Conservation (phyloP, 2,329 filamentous ascomycete species). For the Fusarium graminum region DNA sequence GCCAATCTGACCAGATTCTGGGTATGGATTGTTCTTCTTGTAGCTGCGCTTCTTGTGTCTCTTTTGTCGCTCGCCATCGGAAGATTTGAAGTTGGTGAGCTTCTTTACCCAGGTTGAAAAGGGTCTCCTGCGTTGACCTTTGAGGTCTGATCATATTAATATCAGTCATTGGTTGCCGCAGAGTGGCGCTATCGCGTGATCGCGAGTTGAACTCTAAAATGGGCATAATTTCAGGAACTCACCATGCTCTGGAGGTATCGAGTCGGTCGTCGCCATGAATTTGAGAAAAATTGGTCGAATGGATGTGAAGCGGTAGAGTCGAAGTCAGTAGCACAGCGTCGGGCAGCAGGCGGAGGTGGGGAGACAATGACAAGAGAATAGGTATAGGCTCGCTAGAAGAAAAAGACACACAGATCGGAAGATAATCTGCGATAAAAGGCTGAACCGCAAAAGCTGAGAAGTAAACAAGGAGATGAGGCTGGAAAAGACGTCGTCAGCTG, state of each 20-base stretch:
- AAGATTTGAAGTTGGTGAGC: slow-evolving; percentile 86
- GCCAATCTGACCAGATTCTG: slow-evolving; percentile 76
- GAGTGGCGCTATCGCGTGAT: slow-evolving; percentile 22
- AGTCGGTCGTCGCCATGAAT: slow-evolving; percentile 49
- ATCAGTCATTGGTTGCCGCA: slow-evolving; percentile 11
- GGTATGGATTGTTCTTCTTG: slow-evolving; percentile 94
- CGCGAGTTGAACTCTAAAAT: neutral
- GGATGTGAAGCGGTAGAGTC: slow-evolving; percentile 24
- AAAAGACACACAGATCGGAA: slow-evolving; percentile 13
- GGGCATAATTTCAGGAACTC: neutral
- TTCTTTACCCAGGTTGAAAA: slow-evolving; percentile 97
- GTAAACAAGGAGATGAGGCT: slow-evolving; percentile 37
- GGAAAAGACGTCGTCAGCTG: slow-evolving; percentile 39
- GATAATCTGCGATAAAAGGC: slow-evolving; percentile 24
- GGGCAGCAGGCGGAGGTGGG: slow-evolving; percentile 38
- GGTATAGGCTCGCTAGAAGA: slow-evolving; percentile 19
- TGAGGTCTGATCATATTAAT: slow-evolving; percentile 68
- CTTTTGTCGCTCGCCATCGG: slow-evolving; percentile 65
- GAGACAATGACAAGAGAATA: slow-evolving; percentile 31
- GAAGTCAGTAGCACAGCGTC: slow-evolving; percentile 31
- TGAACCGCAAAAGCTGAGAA: slow-evolving; percentile 35
- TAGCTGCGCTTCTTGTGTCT: slow-evolving; percentile 66
- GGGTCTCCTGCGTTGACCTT: slow-evolving; percentile 78
- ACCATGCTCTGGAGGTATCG: slow-evolving; percentile 47
- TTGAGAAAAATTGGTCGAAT: slow-evolving; percentile 15